These are phyloP conservation scores for Theobroma grandiflorum DNA, from an alignment of 441 rosid genomes.

Conservation along the genomic window DNA sequence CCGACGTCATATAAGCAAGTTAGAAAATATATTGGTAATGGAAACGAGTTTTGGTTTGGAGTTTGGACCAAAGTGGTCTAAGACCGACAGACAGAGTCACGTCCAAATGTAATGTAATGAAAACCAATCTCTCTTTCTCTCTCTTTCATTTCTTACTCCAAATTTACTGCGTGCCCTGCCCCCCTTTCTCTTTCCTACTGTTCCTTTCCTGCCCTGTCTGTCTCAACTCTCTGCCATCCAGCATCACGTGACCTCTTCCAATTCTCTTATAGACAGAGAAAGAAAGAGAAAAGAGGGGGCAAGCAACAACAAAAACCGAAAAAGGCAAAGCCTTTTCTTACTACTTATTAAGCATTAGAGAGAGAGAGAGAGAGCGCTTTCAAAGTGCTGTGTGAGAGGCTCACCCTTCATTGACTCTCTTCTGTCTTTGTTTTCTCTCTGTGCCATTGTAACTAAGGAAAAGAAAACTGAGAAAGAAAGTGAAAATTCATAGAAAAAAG, in stretches of 20 bases:
- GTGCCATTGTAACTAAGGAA: slow-evolving; percentile 38
- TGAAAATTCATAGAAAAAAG: slow-evolving; percentile 40
- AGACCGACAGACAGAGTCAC: background rate
- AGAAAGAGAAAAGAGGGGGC: slow-evolving; percentile 35
- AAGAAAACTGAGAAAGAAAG: slow-evolving; percentile 35
- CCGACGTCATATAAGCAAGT: background rate
- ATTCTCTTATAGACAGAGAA: slow-evolving; percentile 2
- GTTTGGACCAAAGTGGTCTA: background rate
- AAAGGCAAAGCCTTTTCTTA: slow-evolving; percentile 19
- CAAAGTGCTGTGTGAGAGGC: background rate
- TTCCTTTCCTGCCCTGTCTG: background rate
- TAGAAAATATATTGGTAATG: background rate
- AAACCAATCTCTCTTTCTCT: too few species aligned
- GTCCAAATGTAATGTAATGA: background rate
- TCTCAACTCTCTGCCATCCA: slow-evolving; percentile 32
- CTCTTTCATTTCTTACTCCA: background rate
- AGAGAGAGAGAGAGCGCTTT: slow-evolving; percentile 31
- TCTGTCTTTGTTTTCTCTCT: slow-evolving; percentile 23
- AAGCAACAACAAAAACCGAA: slow-evolving; percentile 42
- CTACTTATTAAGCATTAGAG: background rate
- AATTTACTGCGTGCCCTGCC: background rate
- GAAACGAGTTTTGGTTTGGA: background rate
- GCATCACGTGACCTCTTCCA: slow-evolving; percentile 62
- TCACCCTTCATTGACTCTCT: slow-evolving; percentile 38
- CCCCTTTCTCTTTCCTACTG: background rate